phyloP scores from a whole-genome alignment of 148 eudicot genomes.

The Cornus florida region DNA sequence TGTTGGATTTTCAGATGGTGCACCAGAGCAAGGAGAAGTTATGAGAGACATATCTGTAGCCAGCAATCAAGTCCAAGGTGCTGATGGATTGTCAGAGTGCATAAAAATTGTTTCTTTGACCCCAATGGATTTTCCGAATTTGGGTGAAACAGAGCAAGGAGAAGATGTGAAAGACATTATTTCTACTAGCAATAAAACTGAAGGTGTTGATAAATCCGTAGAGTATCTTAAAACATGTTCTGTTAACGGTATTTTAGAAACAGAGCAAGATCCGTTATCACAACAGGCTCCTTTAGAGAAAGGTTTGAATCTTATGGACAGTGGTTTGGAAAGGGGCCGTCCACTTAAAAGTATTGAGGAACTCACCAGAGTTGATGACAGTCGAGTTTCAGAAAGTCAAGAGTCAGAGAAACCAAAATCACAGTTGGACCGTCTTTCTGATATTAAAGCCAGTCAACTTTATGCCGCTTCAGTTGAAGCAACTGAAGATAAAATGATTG shows the following conservation, averaged over 20 bases:
- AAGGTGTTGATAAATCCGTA: conserved; percentile 33
- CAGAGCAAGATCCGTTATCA: conserved; percentile 20
- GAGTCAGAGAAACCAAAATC: conserved; percentile 15
- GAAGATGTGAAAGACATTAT: conserved; percentile 22
- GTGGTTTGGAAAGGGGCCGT: conserved; percentile 18
- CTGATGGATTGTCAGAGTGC: conserved; percentile 25
- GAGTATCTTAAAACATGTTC: conserved; percentile 44
- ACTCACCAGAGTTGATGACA: conserved; percentile 16
- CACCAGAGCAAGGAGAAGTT: conserved; percentile 27
- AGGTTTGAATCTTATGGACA: conserved; percentile 19
- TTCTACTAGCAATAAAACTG: conserved; percentile 25
- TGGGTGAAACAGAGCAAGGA: conserved; percentile 18
- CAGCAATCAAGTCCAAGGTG: conserved; percentile 26
- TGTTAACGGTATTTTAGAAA: conserved; percentile 32
- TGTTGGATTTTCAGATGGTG: conserved; percentile 14
- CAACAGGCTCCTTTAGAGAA: conserved; percentile 22
- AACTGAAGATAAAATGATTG: conserved; percentile 21
- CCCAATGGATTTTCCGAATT: conserved; percentile 19
- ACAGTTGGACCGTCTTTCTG: conserved; percentile 31
- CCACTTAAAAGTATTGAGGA: conserved; percentile 10
- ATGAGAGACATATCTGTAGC: conserved; percentile 18
- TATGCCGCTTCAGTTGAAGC: conserved; percentile 23
- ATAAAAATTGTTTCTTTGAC: conserved; percentile 25
- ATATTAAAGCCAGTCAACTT: conserved; percentile 29
- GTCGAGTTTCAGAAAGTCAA: conserved; percentile 8